phyloP scores from a whole-genome alignment of 352 stramenopile genomes.

The Phytophthora ramorum region DNA sequence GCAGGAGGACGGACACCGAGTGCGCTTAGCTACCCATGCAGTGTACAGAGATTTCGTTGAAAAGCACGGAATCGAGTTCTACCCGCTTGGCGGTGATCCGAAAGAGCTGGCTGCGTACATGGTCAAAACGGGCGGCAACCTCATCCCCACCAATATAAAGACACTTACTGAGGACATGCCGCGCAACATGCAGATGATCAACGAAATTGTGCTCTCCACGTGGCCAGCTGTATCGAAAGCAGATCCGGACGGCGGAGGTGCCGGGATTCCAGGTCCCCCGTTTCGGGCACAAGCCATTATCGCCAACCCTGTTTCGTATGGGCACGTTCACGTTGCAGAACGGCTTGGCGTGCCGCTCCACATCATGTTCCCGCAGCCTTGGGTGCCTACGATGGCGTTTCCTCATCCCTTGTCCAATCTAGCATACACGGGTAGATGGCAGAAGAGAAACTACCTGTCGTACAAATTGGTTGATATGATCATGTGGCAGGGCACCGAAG shows the following conservation, averaged over 20 bases:
- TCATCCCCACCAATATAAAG: conserved; percentile 74
- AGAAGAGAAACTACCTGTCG: conserved; percentile 54
- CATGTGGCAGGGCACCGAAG: conserved; percentile 58
- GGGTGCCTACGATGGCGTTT: conserved; percentile 85
- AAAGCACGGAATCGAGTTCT: conserved; percentile 71
- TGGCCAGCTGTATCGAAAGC: conserved; percentile 84
- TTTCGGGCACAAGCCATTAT: conserved; percentile 94
- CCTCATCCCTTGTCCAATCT: conserved; percentile 89
- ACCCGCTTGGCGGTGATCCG: conserved; percentile 65
- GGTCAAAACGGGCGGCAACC: conserved; percentile 82
- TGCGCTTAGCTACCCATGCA: conserved; percentile 89
- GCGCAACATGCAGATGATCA: conserved; percentile 89
- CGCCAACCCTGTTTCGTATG: conserved; percentile 91
- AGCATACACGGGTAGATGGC: conserved; percentile 63
- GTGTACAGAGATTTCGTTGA: conserved; percentile 82
- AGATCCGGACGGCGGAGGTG: conserved; percentile 69
- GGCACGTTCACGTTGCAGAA: conserved; percentile 93
- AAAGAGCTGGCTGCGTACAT: conserved; percentile 90
- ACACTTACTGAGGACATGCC: conserved; percentile 69
- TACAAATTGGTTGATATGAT: conserved; percentile 65
- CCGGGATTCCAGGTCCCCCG: conserved; percentile 40
- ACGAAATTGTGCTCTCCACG: conserved; percentile 85
- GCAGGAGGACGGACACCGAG: conserved; percentile 82
- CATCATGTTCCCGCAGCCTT: conserved; percentile 94
- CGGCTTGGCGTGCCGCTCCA: conserved; percentile 93